These are phyloP conservation scores for Juncus inflexus DNA, from an alignment of 176 grass and related monocot genomes.

Conservation along the genomic window DNA sequence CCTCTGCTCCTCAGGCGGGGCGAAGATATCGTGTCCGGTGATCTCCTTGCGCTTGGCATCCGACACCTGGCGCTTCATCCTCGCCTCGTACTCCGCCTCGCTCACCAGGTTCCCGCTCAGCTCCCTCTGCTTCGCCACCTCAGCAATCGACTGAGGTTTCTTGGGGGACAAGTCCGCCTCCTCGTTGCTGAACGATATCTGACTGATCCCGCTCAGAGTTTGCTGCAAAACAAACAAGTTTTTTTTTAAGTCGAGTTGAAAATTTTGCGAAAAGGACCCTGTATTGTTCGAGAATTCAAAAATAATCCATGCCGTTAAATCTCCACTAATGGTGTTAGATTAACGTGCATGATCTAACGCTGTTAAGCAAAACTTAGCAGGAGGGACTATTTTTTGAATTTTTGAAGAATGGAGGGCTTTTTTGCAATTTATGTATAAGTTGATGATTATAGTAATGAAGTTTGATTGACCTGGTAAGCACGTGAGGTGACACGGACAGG, in stretches of 20 bases:
- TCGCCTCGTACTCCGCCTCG: conserved; percentile 54
- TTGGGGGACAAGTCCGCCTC: conserved; percentile 69
- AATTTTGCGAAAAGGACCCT: too few species aligned
- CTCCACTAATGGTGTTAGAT: too few species aligned
- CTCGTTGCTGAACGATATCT: conserved; percentile 76
- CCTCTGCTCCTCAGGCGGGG: conserved; percentile 51
- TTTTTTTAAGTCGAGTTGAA: not conserved
- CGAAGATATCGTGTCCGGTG: conserved; percentile 79
- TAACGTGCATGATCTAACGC: too few species aligned
- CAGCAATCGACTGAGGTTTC: conserved; percentile 67
- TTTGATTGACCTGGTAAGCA: conserved; percentile 51
- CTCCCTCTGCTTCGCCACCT: conserved; percentile 88
- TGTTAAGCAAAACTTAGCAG: too few species aligned
- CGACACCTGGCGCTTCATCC: conserved; percentile 60
- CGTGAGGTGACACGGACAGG: conserved; percentile 42
- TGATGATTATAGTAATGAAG: not conserved
- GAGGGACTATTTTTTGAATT: too few species aligned
- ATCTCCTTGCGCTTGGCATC: conserved; percentile 83
- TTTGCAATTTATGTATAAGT: not conserved
- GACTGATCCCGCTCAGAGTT: conserved; percentile 76
- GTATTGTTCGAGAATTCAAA: too few species aligned
- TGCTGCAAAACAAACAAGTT: conserved; percentile 31
- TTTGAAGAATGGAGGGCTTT: too few species aligned
- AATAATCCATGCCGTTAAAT: not conserved
- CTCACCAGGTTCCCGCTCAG: conserved; percentile 58